These are phyloP conservation scores for Ustilago esculenta DNA, from an alignment of 1,284 basidiomycete genomes.

Conservation along the genomic window DNA sequence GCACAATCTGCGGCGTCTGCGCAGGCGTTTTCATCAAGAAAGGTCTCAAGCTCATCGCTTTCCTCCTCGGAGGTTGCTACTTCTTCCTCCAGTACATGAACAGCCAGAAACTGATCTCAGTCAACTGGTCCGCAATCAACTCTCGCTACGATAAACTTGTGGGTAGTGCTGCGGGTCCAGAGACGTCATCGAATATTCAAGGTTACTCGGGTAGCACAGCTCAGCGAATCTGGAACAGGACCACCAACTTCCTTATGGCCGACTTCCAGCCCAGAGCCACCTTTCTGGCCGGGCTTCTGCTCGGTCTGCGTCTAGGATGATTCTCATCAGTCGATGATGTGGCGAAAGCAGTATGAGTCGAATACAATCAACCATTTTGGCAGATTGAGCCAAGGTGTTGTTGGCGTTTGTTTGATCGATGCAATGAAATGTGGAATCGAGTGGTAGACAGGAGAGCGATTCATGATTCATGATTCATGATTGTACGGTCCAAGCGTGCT, in stretches of 20 bases:
- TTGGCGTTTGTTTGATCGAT: too few relatives aligned
- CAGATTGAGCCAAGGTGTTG: too few relatives aligned
- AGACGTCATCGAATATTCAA: constrained; percentile 70
- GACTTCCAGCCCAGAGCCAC: constrained; percentile 81
- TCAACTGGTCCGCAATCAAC: constrained; percentile 79
- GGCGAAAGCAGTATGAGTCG: too few relatives aligned
- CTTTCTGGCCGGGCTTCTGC: constrained; percentile 70
- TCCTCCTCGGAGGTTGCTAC: constrained; percentile 75
- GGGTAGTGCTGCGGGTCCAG: constrained; percentile 73
- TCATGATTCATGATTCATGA: too few relatives aligned
- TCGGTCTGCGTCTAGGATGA: constrained; percentile 71
- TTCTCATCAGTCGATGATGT: background rate
- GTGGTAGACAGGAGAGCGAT: too few relatives aligned
- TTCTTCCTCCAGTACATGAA: constrained; percentile 63
- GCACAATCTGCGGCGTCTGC: constrained; percentile 83
- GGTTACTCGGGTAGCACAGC: constrained; percentile 69
- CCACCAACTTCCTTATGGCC: constrained; percentile 85
- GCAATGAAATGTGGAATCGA: too few relatives aligned
- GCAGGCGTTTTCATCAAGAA: constrained; percentile 94
- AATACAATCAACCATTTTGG: too few relatives aligned
- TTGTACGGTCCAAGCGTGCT: too few relatives aligned
- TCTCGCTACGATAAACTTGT: constrained; percentile 77
- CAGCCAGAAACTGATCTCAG: constrained; percentile 72
- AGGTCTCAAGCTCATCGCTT: constrained; percentile 83
- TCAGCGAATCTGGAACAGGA: constrained; percentile 75